Evolutionary conservation across 306 rosid species (phyloP), one percentile per base, ranked within the genome.

Genomic region (Lupinus albus): DNA sequence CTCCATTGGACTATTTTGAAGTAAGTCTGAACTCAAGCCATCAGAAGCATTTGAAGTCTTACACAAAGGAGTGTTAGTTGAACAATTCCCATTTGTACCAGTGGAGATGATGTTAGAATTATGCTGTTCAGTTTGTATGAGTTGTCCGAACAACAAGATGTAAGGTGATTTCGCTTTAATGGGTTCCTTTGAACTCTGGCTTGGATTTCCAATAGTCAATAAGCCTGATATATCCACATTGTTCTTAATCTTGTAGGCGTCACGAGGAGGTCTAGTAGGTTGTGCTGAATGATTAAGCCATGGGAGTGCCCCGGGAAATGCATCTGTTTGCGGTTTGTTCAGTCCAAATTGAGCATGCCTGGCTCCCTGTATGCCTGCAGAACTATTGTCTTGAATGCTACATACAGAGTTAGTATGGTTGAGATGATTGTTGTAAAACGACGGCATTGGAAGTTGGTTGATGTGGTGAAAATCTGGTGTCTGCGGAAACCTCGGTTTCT

Each of bases 281-380:
- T 80, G 81, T 14, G 65, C 56, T 38, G 74, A 48, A 18, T 18
- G 81, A 56, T 84, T 80, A 54, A 79, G 76, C 72, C 78, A 79
- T 58, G 87, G 79, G 70, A 84, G 70, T 5, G 81, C 83, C 28
- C 81, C 45, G 0, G 80, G 81, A 77, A 83, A 72, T 68, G 74
- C 72, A 48, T 80, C 77, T 11, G 71, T 32, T 48, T 76, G 93
- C 41, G 78, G 78, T 75, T 71, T 87, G 81, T 68, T 74, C 75
- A 72, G 81, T 79, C 86, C 93, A 72, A 83, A 80, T 79, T 81
- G 97, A 84, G 86, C 81, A 83, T 94, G 99, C 99, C 99, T 94
- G 99, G 97, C 96, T 94, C 96, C 99, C 99, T 94, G 97, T 83
- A 94, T 86, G 97, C 97, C 85, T 76, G 90, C 84, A 67, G 87